Evolutionary conservation across 805 yeast genomes (phyloP), one percentile per base, ranked within the genome.

Genomic region (Cyberlindnera misumaiensis): DNA sequence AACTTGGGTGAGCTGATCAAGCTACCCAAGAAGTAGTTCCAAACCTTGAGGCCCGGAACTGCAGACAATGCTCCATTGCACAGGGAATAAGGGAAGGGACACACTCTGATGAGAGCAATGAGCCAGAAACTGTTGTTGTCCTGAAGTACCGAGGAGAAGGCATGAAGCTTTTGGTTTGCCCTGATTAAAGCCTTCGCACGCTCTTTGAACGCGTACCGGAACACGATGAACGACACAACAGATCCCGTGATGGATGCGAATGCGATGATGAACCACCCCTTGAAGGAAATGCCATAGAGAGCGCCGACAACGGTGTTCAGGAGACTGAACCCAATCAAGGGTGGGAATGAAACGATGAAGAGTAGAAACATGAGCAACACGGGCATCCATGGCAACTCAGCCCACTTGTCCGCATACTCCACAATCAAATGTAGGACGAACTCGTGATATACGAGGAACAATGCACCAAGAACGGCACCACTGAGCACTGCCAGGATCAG

Each of bases 21-120:
- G 17, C 88, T 80, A 1, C 96, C 95, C 25, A 80, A 53, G 3
- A 79, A 64, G 57, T 83, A 90, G 18, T 78, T 76, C 30, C 59
- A 44, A 2, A 79, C 62, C 0, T 80, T 67, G 11, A 90, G 69
- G 13, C 85, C 83, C 0, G 94, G 96, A 11, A 90, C 74, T 2
- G 94, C 81, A 9, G 95, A 93, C 47, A 93, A 68, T 0, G 95
- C 97, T 4, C 96, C 97, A 53, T 90, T 90, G 0, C 93, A 81
- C 25, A 90, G 64, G 3, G 96, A 87, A 56, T 88, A 93, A 0
- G 97, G 97, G 51, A 90, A 72, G 1, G 98, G 98, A 49, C 96
- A 87, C 41, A 90, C 59, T 39, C 97, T 68, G 22, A 90, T 71
- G 54, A 90, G 65, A 37, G 83, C 73, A 38, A 90, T 60, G 17